Percentiles rank a stretch among this genome's conserved stretches.
phyloP scores from a whole-genome alignment of 345 rosid species.

The Lenwebbia sp. region DNA sequence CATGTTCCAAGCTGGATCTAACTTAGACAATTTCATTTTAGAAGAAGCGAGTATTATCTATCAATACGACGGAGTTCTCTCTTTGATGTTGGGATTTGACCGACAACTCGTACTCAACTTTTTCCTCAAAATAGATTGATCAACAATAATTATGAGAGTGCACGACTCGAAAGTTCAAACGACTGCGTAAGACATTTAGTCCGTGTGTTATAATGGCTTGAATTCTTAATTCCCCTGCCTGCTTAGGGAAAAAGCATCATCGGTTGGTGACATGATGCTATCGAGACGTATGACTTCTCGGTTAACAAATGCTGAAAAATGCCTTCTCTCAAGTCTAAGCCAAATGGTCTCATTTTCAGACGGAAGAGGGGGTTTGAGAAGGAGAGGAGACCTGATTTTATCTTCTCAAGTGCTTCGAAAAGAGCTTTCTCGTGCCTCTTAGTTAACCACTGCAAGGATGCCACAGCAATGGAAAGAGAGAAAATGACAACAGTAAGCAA shows the following conservation, averaged over 20 bases:
- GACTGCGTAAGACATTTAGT: neutral
- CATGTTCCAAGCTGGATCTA: neutral
- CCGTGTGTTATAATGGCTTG: neutral
- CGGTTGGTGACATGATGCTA: neutral
- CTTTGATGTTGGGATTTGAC: neutral
- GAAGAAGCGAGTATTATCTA: neutral
- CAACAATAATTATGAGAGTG: neutral
- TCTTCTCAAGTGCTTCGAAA: slow-evolving; percentile 12
- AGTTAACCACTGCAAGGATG: slow-evolving; percentile 4
- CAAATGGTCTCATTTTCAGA: neutral
- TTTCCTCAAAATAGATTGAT: neutral
- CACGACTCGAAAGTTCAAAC: neutral
- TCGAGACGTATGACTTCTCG: neutral
- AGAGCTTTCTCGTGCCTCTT: slow-evolving; percentile 5
- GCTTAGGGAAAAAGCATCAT: neutral
- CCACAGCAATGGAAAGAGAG: neutral
- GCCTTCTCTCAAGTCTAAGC: neutral
- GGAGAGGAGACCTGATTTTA: slow-evolving; percentile 7
- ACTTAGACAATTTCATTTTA: neutral
- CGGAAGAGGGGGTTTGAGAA: neutral
- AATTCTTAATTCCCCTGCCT: neutral
- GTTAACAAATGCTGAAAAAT: neutral
- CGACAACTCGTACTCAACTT: neutral
- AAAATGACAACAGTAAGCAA: neutral
- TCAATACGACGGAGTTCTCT: neutral